Conservation (phyloP, 306 rosid species). For the Cajanus cajan region DNA sequence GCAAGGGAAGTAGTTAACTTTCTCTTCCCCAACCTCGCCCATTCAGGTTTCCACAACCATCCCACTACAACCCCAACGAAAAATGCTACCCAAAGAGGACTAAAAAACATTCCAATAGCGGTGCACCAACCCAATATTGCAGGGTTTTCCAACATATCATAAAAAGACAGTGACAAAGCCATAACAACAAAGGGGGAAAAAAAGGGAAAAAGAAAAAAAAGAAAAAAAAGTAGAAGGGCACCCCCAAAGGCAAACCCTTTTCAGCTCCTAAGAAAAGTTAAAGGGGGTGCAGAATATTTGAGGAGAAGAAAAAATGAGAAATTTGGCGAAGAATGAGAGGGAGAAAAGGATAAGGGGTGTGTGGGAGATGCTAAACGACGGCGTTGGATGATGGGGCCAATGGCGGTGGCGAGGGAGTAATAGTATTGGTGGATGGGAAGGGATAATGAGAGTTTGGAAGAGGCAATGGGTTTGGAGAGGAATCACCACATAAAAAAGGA, state of each 20-base stretch:
- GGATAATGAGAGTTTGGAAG: conserved; percentile 21
- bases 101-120: conserved; percentile 27
- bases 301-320: conserved; percentile 3
- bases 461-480: conserved; percentile 19
- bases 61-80: conserved; percentile 43
- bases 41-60: conserved; percentile 59
- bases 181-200: background rate
- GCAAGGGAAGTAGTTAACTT: conserved; percentile 36
- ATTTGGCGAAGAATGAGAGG: conserved; percentile 38
- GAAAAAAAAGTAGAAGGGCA: background rate
- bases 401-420: background rate
- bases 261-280: background rate
- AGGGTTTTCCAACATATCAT: conserved; percentile 40
- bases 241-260: background rate
- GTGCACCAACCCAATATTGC: conserved; percentile 30
- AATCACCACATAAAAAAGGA: conserved; percentile 8
- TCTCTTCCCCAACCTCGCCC: conserved; percentile 42
- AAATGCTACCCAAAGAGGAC: conserved; percentile 45
- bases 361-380: conserved; percentile 22
- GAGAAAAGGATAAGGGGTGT: background rate
- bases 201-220: background rate
- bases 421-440: conserved; percentile 10
- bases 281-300: background rate
- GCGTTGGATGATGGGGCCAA: conserved; percentile 5
- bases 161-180: conserved; percentile 27